Evolutionary conservation across 1,284 basidiomycete species (phyloP).

Genomic region (Caloboletus inedulis): DNA sequence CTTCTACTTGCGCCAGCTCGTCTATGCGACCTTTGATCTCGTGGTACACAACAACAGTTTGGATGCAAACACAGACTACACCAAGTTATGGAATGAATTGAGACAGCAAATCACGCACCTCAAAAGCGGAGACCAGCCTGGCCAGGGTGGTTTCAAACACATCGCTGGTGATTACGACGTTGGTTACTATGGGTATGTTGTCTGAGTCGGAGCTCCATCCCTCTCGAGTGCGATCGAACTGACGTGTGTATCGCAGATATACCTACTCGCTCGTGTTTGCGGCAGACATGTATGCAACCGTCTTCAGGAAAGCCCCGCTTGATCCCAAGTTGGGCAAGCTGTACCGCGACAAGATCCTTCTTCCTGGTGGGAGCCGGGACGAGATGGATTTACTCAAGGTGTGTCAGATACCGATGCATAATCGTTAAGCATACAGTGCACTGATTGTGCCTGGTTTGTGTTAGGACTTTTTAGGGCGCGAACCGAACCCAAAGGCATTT

Average conservation of each 20-base stretch:
- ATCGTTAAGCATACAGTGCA: constrained; percentile 8
- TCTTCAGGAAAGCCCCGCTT: constrained; percentile 70
- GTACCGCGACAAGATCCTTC: constrained; percentile 53
- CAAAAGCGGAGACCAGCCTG: constrained; percentile 56
- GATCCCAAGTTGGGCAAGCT: constrained; percentile 52
- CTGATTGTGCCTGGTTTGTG: neutral
- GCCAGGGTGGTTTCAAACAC: constrained; percentile 41
- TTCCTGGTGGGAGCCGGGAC: constrained; percentile 53
- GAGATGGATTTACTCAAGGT: constrained; percentile 56
- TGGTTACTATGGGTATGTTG: constrained; percentile 66
- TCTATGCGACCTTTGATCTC: constrained; percentile 75
- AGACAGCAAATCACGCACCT: constrained; percentile 65
- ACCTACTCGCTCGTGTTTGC: constrained; percentile 32
- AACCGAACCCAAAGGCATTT: constrained; percentile 67
- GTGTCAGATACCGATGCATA: constrained; percentile 22
- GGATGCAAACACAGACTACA: constrained; percentile 50
- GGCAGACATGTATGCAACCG: constrained; percentile 24
- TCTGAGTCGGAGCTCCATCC: too few species aligned
- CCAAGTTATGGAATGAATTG: constrained; percentile 66
- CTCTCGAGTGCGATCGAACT: too few species aligned
- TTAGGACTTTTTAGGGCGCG: constrained; percentile 71
- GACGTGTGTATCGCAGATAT: constrained; percentile 6
- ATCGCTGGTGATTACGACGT: constrained; percentile 47
- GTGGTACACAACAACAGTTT: constrained; percentile 69
- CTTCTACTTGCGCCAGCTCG: constrained; percentile 72